A percentile compares a stretch with the other conserved stretches of the same genome.
These are phyloP conservation scores for Pseudomicrostroma phylloplanum DNA, from an alignment of 1,284 basidiomycete genomes.

Conservation along the genomic window DNA sequence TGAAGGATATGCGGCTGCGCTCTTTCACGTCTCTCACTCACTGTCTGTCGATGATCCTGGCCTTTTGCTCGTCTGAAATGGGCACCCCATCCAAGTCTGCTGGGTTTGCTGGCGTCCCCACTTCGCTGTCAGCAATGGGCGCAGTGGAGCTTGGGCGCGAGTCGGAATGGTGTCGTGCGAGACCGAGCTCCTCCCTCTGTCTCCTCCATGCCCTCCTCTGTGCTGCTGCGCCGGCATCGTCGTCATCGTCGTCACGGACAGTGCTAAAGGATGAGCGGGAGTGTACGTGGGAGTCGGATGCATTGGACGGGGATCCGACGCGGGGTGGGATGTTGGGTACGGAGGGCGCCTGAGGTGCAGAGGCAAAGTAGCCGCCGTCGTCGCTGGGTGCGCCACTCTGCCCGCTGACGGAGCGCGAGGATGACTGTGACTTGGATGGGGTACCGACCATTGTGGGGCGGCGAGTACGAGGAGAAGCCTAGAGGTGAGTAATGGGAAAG, in stretches of 20 bases:
- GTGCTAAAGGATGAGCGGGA: constrained; percentile 12
- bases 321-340: constrained; percentile 35
- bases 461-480: too few relatives aligned
- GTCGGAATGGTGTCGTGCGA: constrained; percentile 9
- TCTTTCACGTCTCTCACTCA: constrained; percentile 3
- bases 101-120: constrained; percentile 29
- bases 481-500: too few relatives aligned
- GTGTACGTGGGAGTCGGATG: constrained; percentile 20
- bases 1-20: neutral
- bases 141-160: constrained; percentile 19
- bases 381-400: too few relatives aligned
- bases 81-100: constrained; percentile 36
- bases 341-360: constrained; percentile 18
- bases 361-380: too few relatives aligned
- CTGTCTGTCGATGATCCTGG: constrained; percentile 37
- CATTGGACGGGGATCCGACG: constrained; percentile 27
- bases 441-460: too few relatives aligned
- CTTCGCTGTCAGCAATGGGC: constrained; percentile 18
- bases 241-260: constrained; percentile 7
- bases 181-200: neutral
- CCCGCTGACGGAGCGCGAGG: too few relatives aligned
- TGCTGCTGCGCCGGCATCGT: constrained; percentile 9
- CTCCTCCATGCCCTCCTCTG: neutral
- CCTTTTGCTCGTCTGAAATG: constrained; percentile 40
- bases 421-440: too few relatives aligned